Conservation (phyloP, 305 asterid genomes). For the Solanum hybrid region DNA sequence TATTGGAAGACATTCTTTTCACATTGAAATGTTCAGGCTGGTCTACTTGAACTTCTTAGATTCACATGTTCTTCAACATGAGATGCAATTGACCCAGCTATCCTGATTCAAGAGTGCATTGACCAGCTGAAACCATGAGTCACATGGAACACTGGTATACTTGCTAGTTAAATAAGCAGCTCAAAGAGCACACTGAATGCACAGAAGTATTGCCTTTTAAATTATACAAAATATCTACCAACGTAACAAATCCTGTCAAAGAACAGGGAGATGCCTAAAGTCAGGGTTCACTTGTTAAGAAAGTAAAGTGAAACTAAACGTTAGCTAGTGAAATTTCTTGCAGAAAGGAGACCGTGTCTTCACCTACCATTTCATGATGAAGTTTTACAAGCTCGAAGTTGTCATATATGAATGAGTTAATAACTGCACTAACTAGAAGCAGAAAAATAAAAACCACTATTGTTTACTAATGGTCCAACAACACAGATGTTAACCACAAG, state of each 20-base stretch:
- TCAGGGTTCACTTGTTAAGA: not conserved
- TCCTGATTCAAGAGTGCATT: not conserved
- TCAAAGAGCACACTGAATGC: not conserved
- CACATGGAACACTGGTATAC: not conserved
- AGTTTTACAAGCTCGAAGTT: not conserved
- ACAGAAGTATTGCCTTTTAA: not conserved
- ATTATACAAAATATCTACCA: not conserved
- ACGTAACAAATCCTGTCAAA: not conserved
- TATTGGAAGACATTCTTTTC: not conserved
- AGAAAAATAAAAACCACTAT: not conserved
- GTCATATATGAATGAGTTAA: not conserved
- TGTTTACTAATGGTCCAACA: not conserved
- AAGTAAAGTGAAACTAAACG: not conserved
- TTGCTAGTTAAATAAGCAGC: not conserved
- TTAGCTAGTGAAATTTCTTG: not conserved
- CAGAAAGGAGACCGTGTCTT: not conserved
- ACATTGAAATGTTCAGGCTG: not conserved
- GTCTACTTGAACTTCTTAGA: not conserved
- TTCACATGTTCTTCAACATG: conserved; percentile 2
- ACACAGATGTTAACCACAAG: not conserved
- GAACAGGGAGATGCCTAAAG: not conserved
- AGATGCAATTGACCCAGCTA: not conserved
- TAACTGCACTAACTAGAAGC: not conserved
- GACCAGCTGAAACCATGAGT: not conserved
- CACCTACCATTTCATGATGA: conserved; percentile 1